Conservation (phyloP, 768 basidiomycete species). For the Tubosaeta sp. region DNA sequence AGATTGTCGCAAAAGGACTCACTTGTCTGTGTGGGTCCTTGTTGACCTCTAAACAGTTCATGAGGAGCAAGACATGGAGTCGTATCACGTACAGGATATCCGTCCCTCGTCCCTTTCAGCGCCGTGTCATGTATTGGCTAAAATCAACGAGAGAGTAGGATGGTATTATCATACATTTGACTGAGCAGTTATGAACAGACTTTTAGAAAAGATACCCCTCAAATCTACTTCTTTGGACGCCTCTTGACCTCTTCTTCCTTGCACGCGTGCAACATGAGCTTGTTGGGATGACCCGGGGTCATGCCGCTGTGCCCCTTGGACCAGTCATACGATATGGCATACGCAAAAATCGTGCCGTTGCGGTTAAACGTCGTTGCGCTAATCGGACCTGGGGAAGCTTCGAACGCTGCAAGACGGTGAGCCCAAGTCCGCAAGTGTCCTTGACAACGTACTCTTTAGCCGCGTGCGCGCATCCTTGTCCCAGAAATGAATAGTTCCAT, state of each 20-base stretch:
- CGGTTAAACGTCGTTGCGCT: conserved; percentile 81
- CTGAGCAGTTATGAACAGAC: conserved; percentile 1
- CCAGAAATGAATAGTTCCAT: conserved; percentile 91
- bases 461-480: conserved; percentile 91
- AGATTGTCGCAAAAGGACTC: not conserved
- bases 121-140: not conserved
- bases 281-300: conserved; percentile 65
- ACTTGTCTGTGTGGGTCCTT: not conserved
- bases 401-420: conserved; percentile 52
- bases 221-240: conserved; percentile 35
- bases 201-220: not conserved
- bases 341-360: conserved; percentile 85
- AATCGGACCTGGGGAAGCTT: conserved; percentile 71
- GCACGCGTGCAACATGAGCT: conserved; percentile 79
- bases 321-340: conserved; percentile 93
- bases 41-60: not conserved
- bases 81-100: not conserved
- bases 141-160: not conserved
- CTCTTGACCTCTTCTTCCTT: conserved; percentile 87
- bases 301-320: conserved; percentile 87
- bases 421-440: not conserved
- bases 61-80: not conserved
- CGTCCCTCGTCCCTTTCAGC: not conserved
- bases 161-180: conserved; percentile 17
- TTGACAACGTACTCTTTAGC: conserved; percentile 63